Evolutionary conservation across 768 basidiomycete species (phyloP).

Genomic region (Boletus sp.): DNA sequence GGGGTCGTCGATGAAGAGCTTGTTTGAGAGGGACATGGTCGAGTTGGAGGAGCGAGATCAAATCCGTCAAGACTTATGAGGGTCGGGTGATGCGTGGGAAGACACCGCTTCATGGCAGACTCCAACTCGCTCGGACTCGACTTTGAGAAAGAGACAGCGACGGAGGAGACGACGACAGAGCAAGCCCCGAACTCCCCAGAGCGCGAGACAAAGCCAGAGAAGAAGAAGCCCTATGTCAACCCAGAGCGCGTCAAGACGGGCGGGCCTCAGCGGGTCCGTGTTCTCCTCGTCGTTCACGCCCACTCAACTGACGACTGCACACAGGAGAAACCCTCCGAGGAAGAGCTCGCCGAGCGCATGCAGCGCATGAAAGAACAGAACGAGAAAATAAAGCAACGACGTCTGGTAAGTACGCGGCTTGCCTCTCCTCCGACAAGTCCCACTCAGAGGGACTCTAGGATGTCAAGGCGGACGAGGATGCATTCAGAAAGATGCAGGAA

Average conservation of each 20-base stretch:
- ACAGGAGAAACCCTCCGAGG: constrained; percentile 68
- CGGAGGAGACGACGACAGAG: constrained; percentile 9
- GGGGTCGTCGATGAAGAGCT: constrained; percentile 89
- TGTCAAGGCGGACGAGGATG: constrained; percentile 77
- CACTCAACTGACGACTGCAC: constrained; percentile 12
- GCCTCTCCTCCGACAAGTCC: not conserved
- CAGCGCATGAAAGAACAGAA: constrained; percentile 67
- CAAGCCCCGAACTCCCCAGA: constrained; percentile 1
- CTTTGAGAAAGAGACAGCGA: constrained; percentile 42
- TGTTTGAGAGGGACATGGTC: constrained; percentile 91
- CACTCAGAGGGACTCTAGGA: constrained; percentile 44
- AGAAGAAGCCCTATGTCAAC: constrained; percentile 76
- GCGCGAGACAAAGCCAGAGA: constrained; percentile 38
- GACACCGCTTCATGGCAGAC: constrained; percentile 35
- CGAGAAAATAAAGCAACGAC: constrained; percentile 70
- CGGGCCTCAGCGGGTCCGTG: constrained; percentile 61
- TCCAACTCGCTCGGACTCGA: constrained; percentile 72
- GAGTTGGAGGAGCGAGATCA: constrained; percentile 8
- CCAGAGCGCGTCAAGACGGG: constrained; percentile 83
- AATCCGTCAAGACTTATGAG: too few relatives aligned
- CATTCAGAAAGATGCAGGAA: constrained; percentile 69
- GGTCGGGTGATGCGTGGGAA: constrained; percentile 23
- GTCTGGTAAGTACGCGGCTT: constrained; percentile 42
- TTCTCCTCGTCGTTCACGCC: not conserved
- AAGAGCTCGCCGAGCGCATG: constrained; percentile 68